Conservation (phyloP, 1,139 yeast genomes). For the Pichia sp. region DNA sequence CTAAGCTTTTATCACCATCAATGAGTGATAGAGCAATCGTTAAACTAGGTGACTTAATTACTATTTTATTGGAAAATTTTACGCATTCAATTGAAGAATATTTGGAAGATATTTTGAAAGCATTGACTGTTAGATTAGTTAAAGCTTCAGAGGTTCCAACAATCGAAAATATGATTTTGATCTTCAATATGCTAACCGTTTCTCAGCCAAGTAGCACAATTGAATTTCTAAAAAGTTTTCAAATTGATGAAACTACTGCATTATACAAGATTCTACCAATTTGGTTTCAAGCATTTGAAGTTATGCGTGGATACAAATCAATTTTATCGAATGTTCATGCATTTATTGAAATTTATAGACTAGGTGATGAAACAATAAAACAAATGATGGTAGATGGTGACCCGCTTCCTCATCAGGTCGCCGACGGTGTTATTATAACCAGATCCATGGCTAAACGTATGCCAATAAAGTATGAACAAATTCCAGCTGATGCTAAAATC, state of each 20-base stretch:
- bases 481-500: slow-evolving; percentile 68
- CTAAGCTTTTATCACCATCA: slow-evolving; percentile 64
- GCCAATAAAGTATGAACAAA: slow-evolving; percentile 57
- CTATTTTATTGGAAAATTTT: slow-evolving; percentile 59
- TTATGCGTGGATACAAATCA: slow-evolving; percentile 69
- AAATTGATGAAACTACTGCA: slow-evolving; percentile 35
- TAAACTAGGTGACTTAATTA: slow-evolving; percentile 63
- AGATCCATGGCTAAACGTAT: slow-evolving; percentile 73
- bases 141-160: slow-evolving; percentile 65
- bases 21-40: slow-evolving; percentile 76
- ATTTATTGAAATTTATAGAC: slow-evolving; percentile 53
- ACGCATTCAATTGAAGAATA: slow-evolving; percentile 34
- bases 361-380: slow-evolving; percentile 50
- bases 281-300: slow-evolving; percentile 81
- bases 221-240: slow-evolving; percentile 47
- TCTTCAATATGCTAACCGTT: slow-evolving; percentile 66
- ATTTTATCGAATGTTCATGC: slow-evolving; percentile 70
- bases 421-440: slow-evolving; percentile 60
- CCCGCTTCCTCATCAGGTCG: slow-evolving; percentile 48
- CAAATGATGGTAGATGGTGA: slow-evolving; percentile 69
- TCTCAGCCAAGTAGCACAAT: slow-evolving; percentile 57
- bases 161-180: slow-evolving; percentile 67
- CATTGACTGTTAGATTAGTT: slow-evolving; percentile 61
- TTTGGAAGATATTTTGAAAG: slow-evolving; percentile 57
- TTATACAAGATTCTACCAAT: slow-evolving; percentile 51